Percentiles rank a stretch among this genome's conserved stretches.
Evolutionary conservation across 805 yeast species (phyloP).

Genomic region (Danielia reshetovae): DNA sequence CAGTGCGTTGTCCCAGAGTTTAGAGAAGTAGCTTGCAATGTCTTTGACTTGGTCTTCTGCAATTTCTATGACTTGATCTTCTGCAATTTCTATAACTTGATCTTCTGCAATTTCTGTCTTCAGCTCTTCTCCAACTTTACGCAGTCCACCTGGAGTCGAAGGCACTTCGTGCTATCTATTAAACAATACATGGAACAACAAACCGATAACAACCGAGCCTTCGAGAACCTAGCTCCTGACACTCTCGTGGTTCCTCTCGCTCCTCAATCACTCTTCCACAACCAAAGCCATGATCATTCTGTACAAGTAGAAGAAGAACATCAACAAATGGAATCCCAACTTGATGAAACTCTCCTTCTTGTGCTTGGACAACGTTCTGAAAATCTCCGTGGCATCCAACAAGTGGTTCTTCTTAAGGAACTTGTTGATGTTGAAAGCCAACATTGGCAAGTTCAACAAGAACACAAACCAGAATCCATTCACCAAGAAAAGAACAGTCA

Average conservation of each 20-base stretch:
- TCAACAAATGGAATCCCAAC: slow-evolving; percentile 81
- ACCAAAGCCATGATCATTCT: slow-evolving; percentile 94
- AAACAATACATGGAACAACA: background rate
- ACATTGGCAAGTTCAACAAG: slow-evolving; percentile 74
- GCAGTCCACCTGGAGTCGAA: no score
- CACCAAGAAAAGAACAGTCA: slow-evolving; percentile 67
- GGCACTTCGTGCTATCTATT: no score
- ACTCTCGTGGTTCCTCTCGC: no score
- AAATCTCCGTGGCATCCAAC: slow-evolving; percentile 95
- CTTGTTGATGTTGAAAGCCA: slow-evolving; percentile 80
- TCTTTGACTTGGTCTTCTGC: no score
- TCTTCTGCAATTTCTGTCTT: no score
- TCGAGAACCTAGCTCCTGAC: no score
- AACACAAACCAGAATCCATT: slow-evolving; percentile 93
- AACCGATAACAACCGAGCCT: background rate
- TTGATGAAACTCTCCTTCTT: slow-evolving; percentile 89
- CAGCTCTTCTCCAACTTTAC: no score
- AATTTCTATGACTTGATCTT: no score
- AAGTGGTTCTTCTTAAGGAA: slow-evolving; percentile 75
- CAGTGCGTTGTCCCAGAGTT: background rate
- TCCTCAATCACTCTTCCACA: slow-evolving; percentile 60
- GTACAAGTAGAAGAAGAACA: slow-evolving; percentile 95
- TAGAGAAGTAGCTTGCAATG: background rate
- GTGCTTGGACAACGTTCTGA: slow-evolving; percentile 88
- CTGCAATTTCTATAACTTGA: no score